A percentile compares a stretch with the other conserved stretches of the same genome.
phyloP scores from a whole-genome alignment of 2,329 filamentous ascomycete genomes.

The Penicillium crustosum region DNA sequence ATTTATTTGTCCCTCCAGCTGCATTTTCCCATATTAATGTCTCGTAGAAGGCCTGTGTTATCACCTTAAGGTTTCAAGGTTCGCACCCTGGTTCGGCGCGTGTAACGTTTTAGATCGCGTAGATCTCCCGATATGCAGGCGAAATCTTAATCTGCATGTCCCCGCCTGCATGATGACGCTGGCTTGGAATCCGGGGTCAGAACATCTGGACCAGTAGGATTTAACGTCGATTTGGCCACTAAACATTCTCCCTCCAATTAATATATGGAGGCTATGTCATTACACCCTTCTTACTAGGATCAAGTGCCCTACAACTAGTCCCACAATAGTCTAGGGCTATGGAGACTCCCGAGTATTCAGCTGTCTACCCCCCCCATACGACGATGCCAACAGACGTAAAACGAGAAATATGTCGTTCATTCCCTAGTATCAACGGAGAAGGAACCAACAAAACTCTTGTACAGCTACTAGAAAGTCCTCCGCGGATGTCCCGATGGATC shows the following conservation, averaged over 20 bases:
- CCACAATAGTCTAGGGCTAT: neutral
- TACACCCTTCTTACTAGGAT: neutral
- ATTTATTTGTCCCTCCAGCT: neutral
- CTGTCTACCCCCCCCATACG: too few species aligned
- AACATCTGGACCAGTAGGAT: neutral
- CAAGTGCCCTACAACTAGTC: neutral
- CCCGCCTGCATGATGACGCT: neutral
- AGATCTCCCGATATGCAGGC: neutral
- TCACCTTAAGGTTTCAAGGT: neutral
- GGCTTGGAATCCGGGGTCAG: neutral
- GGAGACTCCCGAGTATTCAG: neutral
- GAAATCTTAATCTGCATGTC: neutral
- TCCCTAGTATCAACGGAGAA: neutral
- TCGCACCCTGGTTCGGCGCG: neutral
- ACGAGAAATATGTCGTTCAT: neutral
- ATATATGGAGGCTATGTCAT: neutral
- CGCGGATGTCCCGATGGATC: constrained; percentile 7
- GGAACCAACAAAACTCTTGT: neutral
- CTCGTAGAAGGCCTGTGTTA: neutral
- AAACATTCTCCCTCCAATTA: neutral
- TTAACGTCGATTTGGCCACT: neutral
- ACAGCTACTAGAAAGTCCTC: constrained; percentile 1
- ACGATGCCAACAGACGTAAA: too few species aligned
- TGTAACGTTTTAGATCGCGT: neutral
- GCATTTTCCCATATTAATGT: neutral